phyloP scores from a whole-genome alignment of 2,329 filamentous ascomycete genomes.

The Tetracladium maxilliforme region DNA sequence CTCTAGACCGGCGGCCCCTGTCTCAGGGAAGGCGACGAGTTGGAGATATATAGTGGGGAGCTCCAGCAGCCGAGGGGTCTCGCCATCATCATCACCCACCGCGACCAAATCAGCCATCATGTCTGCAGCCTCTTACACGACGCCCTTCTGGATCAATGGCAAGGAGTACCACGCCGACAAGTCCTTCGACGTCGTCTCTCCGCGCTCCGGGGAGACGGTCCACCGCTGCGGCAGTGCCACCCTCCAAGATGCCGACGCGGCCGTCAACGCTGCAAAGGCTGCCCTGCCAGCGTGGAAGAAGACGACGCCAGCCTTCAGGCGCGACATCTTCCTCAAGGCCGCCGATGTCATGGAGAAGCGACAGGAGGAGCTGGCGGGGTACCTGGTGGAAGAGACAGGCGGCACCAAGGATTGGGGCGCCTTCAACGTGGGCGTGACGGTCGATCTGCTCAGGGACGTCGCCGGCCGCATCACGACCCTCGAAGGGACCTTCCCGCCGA shows the following conservation, averaged over 20 bases:
- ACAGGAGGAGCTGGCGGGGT: constrained; percentile 31
- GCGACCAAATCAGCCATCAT: too few relatives aligned
- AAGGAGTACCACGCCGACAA: constrained; percentile 24
- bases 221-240: constrained; percentile 31
- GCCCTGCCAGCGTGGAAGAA: constrained; percentile 44
- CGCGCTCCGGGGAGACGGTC: constrained; percentile 25
- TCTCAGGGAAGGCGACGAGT: too few relatives aligned
- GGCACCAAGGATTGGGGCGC: constrained; percentile 19
- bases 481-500: constrained; percentile 2
- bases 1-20: too few relatives aligned
- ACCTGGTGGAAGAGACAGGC: constrained; percentile 40
- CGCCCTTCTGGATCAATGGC: constrained; percentile 32
- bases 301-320: constrained; percentile 32
- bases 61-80: too few relatives aligned
- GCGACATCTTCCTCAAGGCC: constrained; percentile 38
- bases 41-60: too few relatives aligned
- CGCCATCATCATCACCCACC: too few relatives aligned
- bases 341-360: constrained; percentile 34
- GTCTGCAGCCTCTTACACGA: too few relatives aligned
- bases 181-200: constrained; percentile 32
- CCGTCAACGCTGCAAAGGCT: constrained; percentile 35
- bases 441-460: constrained; percentile 2
- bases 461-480: constrained; percentile 3
- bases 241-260: constrained; percentile 30
- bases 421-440: background rate